Base-by-base conservation (phyloP, 768 basidiomycete species). In the Tylopilus vinaceipallidus region DNA sequence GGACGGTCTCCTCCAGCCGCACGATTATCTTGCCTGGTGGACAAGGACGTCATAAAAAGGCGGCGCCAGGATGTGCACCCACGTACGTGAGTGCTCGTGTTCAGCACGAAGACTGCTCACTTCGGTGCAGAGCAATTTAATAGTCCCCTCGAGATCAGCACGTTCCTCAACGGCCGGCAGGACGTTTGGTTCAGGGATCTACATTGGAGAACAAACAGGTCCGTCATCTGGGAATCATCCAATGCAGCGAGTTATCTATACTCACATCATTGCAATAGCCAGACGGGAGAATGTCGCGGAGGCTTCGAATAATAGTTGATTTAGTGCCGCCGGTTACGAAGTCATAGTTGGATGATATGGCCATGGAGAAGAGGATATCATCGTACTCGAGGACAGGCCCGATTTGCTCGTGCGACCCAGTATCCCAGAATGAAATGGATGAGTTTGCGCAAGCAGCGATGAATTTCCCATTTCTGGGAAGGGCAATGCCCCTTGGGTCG, bases 361-460 rank as follows among this genome's bases (percentile, higher is more conserved):
- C 32, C 33, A 54, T 42, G 2, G 52, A 47, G 6, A 43, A 26
- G n/a, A 59, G 8, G 13, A 23, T 16, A 1, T 33, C 53, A 3
- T 16, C 20, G 4, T 45, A 3, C 4, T 59, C 27, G 14, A 59
- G 23, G 39, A 59, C 4, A 6, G 48, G 19, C 7, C 57, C 52
- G 7, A 50, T 45, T 20, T n/a, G 57, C 16, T 30, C 8, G 12
- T 38, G 35, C 2, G 48, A 55, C 7, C n/a, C 22, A 17, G 45
- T 45, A 20, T 58, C 57, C 57, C 57, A 59, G 26, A 58, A 54
- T 1, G 45, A 47, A 22, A 59, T 6, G 0, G 44, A 45, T 9
- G 43, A 53, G 13, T 36, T 16, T 9, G 47, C 51, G 0, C 29
- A 10, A 1, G 40, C 49, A 6, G 16, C 43, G 20, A 59, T 42